Evolutionary conservation across 192 early-diverging fungal species (phyloP), one percentile per base, ranked within the genome.

Genomic region (Cetraspora pellucida): DNA sequence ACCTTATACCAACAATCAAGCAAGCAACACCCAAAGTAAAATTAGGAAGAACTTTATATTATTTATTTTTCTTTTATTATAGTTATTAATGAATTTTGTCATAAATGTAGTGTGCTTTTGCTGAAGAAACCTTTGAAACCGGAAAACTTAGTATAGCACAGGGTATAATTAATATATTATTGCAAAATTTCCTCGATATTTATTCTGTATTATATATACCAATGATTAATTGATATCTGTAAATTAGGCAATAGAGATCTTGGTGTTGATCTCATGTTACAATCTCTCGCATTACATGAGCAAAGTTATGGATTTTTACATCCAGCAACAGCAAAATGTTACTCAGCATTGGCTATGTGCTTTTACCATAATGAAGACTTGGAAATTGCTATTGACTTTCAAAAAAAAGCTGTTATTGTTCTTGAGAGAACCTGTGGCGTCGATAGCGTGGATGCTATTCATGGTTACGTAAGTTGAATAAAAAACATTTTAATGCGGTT

Each of bases 271-370:
- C 81, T 97, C 45, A 81, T 95, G 72, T 73, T 88, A 30, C 95
- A 98, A 81, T 92, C 96, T 14, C 81, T 94, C 67, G 81, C 92
- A 6, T 83, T 98, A 23, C 95, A 95, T 80, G 97, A 99, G 85
- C 96, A 97, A 82, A 92, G 91, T 16, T 96, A 92, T 81, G 96
- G 96, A 16, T 94, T 95, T 72, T 79, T 98, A 72, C 96, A 99
- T 75, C 87, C 91, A 0, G 95, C 97, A 72, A 95, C 94, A 23
- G 92, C 89, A n/a, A 91, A 93, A 43, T 90, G 91, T 75, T 96
- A 96, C 82, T 87, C 89, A 14, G 87, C 89, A 17, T 85, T 97
- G 55, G 94, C 97, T 17, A 87, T 95, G 87, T 84, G 91, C 21
- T 91, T 92, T 79, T 91, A 95, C 77, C 90, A 97, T 25, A 69